Base-by-base conservation (phyloP, 73 alveolate genomes). In the Halteria grandinella region DNA sequence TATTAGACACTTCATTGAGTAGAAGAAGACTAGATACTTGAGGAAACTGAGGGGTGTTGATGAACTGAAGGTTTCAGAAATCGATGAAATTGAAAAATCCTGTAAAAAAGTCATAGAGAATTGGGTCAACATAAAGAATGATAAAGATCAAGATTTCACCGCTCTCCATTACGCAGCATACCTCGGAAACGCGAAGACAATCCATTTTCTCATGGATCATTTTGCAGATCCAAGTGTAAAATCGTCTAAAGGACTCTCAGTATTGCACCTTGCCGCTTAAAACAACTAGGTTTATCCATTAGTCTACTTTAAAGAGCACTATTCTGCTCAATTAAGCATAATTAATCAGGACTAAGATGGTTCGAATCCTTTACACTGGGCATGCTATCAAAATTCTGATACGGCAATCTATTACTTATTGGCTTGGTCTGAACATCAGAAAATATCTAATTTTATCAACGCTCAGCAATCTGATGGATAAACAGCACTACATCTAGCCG, bases 211-310 rank as follows among this genome's bases (percentile, higher is more conserved):
- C 32, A 87, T 95, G 47, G 94, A 94, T 34, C 62, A 87, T 52
- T 98, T 98, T 1, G 93, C 98, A n/a, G 72, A 95, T 80, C 49
- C 87, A 11, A 71, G 58, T 69, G 64, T 93, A 1, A 58, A 66
- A 20, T 95, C 95, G 73, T 82, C 79, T 12, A 80, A 95, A 36
- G 99, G 99, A 41, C 69, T 97, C 64, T 95, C 95, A 79, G 96
- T 95, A 77, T 58, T 97, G 62, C 99, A 97, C 87, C 91, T 96
- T 47, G 98, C 99, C 20, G 98, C 99, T 0, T 93, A 97, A 93
- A 98, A 98, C 20, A 97, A 97, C 79, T 69, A 96, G 48, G 91
- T 97, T 44, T 75, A 85, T 57, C 73, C 96, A 23, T 57, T 97
- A 45, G 79, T 95, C 34, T 91, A 86, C 66, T 91, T 95, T 62